Evolutionary conservation across 371 early-diverging fungal species (phyloP), one percentile per base, ranked within the genome.

Genomic region (Phascolomyces articulosus): DNA sequence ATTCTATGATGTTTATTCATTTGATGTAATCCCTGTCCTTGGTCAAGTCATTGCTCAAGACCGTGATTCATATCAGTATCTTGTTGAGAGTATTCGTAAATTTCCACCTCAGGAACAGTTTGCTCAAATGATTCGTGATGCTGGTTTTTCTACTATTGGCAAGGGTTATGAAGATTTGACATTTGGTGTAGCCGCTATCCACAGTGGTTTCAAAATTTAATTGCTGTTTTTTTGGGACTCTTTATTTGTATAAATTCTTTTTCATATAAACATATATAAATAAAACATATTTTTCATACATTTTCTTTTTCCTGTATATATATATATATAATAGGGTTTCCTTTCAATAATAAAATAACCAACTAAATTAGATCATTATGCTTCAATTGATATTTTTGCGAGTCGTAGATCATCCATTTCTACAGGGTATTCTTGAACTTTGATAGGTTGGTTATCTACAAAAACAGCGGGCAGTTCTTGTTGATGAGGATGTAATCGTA

Each of bases 21-120:
- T 98, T 73, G 85, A 97, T 59, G 87, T 97, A 23, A 98, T 98
- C 64, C 98, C 98, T 2, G 79, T 81, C 9, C 73, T 98, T 53
- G 98, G 98, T 27, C 90, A 92, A 68, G 67, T 92, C 27, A 88
- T 98, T 58, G 97, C 98, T 18, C 85, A 90, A 48, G 98, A 98
- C 73, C 89, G 93, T 26, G 91, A 90, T 31, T 95, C 96, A 27
- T 98, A 98, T 74, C 93, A 96, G 76, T 98, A 98, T 71, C 85
- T 98, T n/a, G 98, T 98, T n/a, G 98, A 98, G 72, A 92, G 93
- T 64, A 98, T 98, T 67, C 90, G 97, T 67, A 90, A 90, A 76
- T 98, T 98, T 86, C 96, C 96, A 27, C 71, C 87, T n/a, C 98
- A 98, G 82, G 82, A 85, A 58, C 85, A 87, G 67, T 98, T 98